phyloP scores from a whole-genome alignment of 805 yeast genomes.

The Teunomyces pallodes region DNA sequence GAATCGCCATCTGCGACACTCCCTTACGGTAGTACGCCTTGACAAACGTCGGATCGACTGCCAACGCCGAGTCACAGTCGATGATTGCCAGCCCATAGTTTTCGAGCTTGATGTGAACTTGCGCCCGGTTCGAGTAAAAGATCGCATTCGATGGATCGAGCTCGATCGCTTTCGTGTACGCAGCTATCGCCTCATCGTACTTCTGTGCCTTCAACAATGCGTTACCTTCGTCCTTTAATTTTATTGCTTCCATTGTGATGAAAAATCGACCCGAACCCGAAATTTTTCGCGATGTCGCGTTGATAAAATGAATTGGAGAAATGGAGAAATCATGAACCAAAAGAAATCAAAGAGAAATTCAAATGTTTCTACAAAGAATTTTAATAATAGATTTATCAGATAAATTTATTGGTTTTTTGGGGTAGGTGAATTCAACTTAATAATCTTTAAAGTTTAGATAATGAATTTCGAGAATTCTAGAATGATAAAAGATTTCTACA shows the following conservation, averaged over 20 bases:
- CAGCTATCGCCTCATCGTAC: constrained; percentile 60
- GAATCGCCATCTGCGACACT: constrained; percentile 69
- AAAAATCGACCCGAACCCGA: not conserved
- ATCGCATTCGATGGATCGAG: constrained; percentile 57
- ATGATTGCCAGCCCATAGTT: constrained; percentile 79
- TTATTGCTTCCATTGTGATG: constrained; percentile 37
- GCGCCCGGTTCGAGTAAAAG: constrained; percentile 80
- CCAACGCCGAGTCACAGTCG: constrained; percentile 75
- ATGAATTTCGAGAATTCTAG: too few species aligned
- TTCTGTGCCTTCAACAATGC: constrained; percentile 63
- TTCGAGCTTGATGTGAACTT: constrained; percentile 82
- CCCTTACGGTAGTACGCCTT: constrained; percentile 91
- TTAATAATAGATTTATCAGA: too few species aligned
- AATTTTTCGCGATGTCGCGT: not conserved
- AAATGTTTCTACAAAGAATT: too few species aligned
- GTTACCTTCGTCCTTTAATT: constrained; percentile 71
- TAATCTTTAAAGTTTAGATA: too few species aligned
- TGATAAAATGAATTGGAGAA: not conserved
- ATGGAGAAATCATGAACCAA: too few species aligned
- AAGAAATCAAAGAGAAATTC: too few species aligned
- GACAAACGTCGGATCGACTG: constrained; percentile 59
- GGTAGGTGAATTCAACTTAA: too few species aligned
- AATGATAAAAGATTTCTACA: too few species aligned
- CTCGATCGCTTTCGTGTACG: constrained; percentile 74
- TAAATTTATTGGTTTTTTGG: too few species aligned